These are phyloP conservation scores for Prunus kanzakura DNA, from an alignment of 306 rosid genomes.

Conservation along the genomic window DNA sequence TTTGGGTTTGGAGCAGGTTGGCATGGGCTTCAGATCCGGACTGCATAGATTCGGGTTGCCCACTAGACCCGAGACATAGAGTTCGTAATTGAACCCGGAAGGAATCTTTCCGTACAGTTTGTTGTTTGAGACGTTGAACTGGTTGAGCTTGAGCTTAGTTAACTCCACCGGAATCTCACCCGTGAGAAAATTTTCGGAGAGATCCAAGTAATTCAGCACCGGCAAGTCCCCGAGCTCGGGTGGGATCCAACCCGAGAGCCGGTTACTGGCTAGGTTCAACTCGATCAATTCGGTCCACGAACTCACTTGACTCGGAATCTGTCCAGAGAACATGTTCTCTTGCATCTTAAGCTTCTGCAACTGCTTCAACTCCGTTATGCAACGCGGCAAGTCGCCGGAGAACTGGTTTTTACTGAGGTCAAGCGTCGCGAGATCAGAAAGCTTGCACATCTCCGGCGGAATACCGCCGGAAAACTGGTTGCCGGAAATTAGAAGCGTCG, in stretches of 20 bases:
- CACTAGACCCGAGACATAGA: slow-evolving; percentile 34
- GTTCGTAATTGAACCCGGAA: slow-evolving; percentile 36
- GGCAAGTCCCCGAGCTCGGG: slow-evolving; percentile 51
- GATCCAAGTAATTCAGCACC: slow-evolving; percentile 59
- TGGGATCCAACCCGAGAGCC: slow-evolving; percentile 59
- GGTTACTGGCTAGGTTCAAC: slow-evolving; percentile 58
- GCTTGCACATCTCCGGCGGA: slow-evolving; percentile 47
- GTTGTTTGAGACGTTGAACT: slow-evolving; percentile 63
- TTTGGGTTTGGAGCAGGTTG: slow-evolving; percentile 41
- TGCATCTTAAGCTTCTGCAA: slow-evolving; percentile 64
- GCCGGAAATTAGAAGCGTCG: slow-evolving; percentile 27
- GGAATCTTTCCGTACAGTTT: slow-evolving; percentile 61
- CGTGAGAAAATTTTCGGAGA: slow-evolving; percentile 50
- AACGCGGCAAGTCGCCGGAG: slow-evolving; percentile 50
- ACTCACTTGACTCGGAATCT: slow-evolving; percentile 46
- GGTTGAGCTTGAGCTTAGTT: slow-evolving; percentile 52
- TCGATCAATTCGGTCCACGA: slow-evolving; percentile 58
- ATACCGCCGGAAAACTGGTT: slow-evolving; percentile 55
- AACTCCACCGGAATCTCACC: slow-evolving; percentile 65
- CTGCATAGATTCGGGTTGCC: slow-evolving; percentile 72
- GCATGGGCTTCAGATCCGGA: slow-evolving; percentile 40
- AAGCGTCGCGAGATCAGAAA: slow-evolving; percentile 32
- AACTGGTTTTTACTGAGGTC: slow-evolving; percentile 52
- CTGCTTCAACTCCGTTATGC: slow-evolving; percentile 51
- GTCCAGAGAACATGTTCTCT: slow-evolving; percentile 51